Evolutionary conservation across 2,329 filamentous ascomycete genomes (phyloP).

Genomic region (Tolypocladium album): DNA sequence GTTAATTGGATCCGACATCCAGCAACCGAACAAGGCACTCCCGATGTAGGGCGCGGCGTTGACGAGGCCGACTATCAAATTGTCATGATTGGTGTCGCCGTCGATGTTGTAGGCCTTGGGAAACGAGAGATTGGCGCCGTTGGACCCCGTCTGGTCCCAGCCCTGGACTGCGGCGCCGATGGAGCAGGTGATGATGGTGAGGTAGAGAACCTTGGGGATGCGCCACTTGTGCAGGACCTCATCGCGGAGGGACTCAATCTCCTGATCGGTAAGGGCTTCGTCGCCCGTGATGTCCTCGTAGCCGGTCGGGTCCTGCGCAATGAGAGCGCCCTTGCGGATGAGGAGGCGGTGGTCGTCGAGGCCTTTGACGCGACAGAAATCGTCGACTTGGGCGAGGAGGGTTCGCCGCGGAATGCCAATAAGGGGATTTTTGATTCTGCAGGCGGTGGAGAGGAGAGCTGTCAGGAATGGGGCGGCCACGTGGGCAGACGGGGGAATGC

Average conservation of each 20-base stretch:
- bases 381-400: conserved; percentile 44
- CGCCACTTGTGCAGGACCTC: conserved; percentile 60
- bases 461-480: conserved; percentile 6
- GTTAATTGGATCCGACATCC: conserved; percentile 55
- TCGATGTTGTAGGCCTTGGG: conserved; percentile 38
- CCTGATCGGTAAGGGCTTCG: conserved; percentile 46
- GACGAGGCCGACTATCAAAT: conserved; percentile 52
- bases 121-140: conserved; percentile 54
- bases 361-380: conserved; percentile 50
- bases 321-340: conserved; percentile 59
- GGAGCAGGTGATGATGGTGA: conserved; percentile 58
- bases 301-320: conserved; percentile 57
- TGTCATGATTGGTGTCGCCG: conserved; percentile 21
- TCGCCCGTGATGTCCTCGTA: conserved; percentile 49
- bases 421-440: conserved; percentile 35
- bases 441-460: neutral
- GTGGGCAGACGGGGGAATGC: neutral
- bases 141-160: conserved; percentile 57
- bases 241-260: conserved; percentile 47
- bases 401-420: conserved; percentile 38
- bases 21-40: conserved; percentile 43
- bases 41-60: conserved; percentile 47
- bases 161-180: conserved; percentile 61
- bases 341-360: conserved; percentile 47
- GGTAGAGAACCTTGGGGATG: conserved; percentile 49